Evolutionary conservation across 768 basidiomycete species (phyloP).

Genomic region (Pleurotus tuoliensis): DNA sequence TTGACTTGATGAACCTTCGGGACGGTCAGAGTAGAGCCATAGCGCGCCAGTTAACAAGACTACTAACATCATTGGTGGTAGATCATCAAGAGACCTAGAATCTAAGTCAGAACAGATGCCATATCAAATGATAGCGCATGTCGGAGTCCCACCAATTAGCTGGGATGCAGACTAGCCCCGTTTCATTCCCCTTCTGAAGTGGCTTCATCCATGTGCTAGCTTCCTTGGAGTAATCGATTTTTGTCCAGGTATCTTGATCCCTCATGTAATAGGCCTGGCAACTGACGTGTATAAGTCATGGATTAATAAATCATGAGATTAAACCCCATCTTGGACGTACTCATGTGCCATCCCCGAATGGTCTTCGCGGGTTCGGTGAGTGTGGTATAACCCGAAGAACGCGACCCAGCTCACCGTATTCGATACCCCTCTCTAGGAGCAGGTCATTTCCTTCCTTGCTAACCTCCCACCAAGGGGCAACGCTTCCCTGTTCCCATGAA

Average conservation of each 20-base stretch:
- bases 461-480: slow-evolving; percentile 81
- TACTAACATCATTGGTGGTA: slow-evolving; percentile 68
- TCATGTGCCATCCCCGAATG: slow-evolving; percentile 58
- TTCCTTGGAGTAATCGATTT: slow-evolving; percentile 58
- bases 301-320: not conserved
- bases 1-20: slow-evolving; percentile 64
- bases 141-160: slow-evolving; percentile 54
- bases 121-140: no score
- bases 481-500: slow-evolving; percentile 38
- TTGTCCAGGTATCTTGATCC: slow-evolving; percentile 67
- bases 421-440: slow-evolving; percentile 66
- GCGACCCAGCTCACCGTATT: slow-evolving; percentile 52
- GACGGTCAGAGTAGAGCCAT: slow-evolving; percentile 6
- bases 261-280: slow-evolving; percentile 68
- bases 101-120: not conserved
- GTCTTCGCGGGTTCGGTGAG: slow-evolving; percentile 30
- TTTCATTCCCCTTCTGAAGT: slow-evolving; percentile 56
- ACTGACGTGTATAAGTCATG: slow-evolving; percentile 25
- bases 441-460: slow-evolving; percentile 62
- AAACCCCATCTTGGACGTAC: slow-evolving; percentile 19
- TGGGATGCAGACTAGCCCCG: slow-evolving; percentile 57
- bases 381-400: slow-evolving; percentile 10
- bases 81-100: slow-evolving; percentile 62
- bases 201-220: slow-evolving; percentile 77
- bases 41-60: not conserved